phyloP scores from a whole-genome alignment of 73 alveolate genomes.

The Durusdinium trenchii region DNA sequence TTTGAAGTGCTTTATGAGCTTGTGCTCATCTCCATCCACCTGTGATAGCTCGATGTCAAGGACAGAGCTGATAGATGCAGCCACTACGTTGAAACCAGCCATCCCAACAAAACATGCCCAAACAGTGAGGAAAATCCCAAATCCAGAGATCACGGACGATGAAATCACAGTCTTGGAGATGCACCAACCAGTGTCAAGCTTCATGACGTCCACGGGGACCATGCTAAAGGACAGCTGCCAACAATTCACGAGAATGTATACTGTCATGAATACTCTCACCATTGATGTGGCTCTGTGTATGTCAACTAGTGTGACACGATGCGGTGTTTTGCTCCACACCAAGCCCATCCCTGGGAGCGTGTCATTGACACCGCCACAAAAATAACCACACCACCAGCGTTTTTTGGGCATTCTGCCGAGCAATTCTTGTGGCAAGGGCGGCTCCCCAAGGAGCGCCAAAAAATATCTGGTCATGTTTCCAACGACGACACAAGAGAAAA shows the following conservation, averaged over 20 bases:
- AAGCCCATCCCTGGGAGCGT: constrained; percentile 62
- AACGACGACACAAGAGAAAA: constrained; percentile 72
- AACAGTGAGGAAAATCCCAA: constrained; percentile 4
- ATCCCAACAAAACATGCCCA: constrained; percentile 50
- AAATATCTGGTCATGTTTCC: constrained; percentile 77
- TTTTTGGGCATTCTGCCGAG: constrained; percentile 35
- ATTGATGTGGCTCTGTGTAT: constrained; percentile 23
- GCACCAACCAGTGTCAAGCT: constrained; percentile 34
- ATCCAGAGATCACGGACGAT: neutral
- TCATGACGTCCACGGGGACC: constrained; percentile 7
- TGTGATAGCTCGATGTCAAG: constrained; percentile 22
- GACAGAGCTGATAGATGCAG: constrained; percentile 42
- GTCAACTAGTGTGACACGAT: constrained; percentile 43
- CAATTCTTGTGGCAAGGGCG: constrained; percentile 47
- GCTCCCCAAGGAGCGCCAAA: constrained; percentile 60
- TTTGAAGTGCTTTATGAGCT: constrained; percentile 8
- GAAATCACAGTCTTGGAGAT: neutral
- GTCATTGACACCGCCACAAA: constrained; percentile 73
- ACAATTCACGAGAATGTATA: constrained; percentile 26
- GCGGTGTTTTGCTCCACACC: constrained; percentile 36
- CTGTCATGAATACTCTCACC: constrained; percentile 56
- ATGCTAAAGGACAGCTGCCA: constrained; percentile 46
- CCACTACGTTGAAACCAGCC: constrained; percentile 74
- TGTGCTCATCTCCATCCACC: constrained; percentile 31
- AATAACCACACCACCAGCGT: constrained; percentile 83